Conservation (phyloP, 2,329 filamentous ascomycete species). For the Talaromyces islandicus region DNA sequence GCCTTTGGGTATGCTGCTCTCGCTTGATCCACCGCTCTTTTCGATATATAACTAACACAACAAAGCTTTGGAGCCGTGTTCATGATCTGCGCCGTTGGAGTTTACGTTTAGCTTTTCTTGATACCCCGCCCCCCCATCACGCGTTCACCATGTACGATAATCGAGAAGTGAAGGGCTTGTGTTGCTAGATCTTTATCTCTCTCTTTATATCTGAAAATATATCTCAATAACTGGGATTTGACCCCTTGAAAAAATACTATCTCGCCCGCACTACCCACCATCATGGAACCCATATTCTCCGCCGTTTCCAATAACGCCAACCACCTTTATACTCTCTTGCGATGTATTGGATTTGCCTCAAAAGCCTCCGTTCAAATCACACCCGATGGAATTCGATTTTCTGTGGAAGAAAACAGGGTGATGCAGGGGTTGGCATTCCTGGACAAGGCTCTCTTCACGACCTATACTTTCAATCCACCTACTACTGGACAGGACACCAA, state of each 20-base stretch:
- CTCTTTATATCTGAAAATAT: constrained; percentile 7
- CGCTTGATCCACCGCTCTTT: constrained; percentile 13
- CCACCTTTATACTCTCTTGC: constrained; percentile 54
- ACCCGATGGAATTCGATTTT: constrained; percentile 77
- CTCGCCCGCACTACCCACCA: constrained; percentile 2
- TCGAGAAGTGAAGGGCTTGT: constrained; percentile 22
- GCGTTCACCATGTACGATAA: constrained; percentile 29
- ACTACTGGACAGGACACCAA: constrained; percentile 19
- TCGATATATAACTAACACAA: constrained; percentile 1
- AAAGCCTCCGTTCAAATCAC: constrained; percentile 68
- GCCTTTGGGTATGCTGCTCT: constrained; percentile 70
- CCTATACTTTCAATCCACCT: constrained; percentile 63
- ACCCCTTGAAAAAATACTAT: background rate
- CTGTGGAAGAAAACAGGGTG: constrained; percentile 78
- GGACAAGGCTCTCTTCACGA: constrained; percentile 81
- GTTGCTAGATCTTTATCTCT: constrained; percentile 20
- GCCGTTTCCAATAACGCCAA: constrained; percentile 58
- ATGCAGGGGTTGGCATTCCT: constrained; percentile 90
- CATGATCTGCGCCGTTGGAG: constrained; percentile 97
- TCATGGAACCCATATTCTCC: constrained; percentile 46
- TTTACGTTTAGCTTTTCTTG: constrained; percentile 70
- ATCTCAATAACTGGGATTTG: constrained; percentile 18
- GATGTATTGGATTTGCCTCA: constrained; percentile 56
- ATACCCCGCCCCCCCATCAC: constrained; percentile 14
- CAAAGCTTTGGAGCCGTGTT: constrained; percentile 85